A percentile compares a stretch with the other conserved stretches of the same genome.
phyloP scores from a whole-genome alignment of 1,284 basidiomycete genomes.

The Wallemia hederae region DNA sequence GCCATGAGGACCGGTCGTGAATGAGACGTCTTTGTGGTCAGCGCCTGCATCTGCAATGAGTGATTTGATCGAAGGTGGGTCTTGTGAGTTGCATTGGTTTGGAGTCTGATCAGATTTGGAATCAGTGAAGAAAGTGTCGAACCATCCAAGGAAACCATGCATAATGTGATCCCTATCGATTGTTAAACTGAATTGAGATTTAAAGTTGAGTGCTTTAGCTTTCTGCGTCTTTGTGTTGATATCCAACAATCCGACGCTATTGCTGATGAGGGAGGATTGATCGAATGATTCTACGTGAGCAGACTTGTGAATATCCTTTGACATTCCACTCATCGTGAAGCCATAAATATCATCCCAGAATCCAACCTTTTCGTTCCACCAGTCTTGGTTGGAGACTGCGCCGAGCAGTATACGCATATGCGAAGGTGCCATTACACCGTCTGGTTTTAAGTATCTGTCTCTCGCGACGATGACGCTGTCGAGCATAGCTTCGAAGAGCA shows the following conservation, averaged over 20 bases:
- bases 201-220: slow-evolving; percentile 43
- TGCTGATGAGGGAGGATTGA: neutral
- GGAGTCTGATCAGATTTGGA: slow-evolving; percentile 5
- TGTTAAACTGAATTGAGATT: slow-evolving; percentile 36
- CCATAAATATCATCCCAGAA: slow-evolving; percentile 88
- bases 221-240: slow-evolving; percentile 36
- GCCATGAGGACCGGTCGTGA: slow-evolving; percentile 68
- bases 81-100: slow-evolving; percentile 4
- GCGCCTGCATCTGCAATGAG: slow-evolving; percentile 8
- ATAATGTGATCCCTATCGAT: slow-evolving; percentile 25
- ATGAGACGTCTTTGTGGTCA: slow-evolving; percentile 28
- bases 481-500: slow-evolving; percentile 82
- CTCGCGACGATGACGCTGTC: slow-evolving; percentile 72
- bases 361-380: slow-evolving; percentile 45
- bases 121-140: slow-evolving; percentile 66
- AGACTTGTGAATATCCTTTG: slow-evolving; percentile 35
- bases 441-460: slow-evolving; percentile 44
- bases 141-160: slow-evolving; percentile 65
- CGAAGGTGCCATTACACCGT: slow-evolving; percentile 68
- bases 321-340: slow-evolving; percentile 44
- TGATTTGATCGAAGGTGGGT: neutral
- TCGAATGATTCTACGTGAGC: slow-evolving; percentile 7
- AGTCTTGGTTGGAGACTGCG: slow-evolving; percentile 41
- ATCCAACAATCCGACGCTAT: slow-evolving; percentile 20
- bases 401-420: slow-evolving; percentile 62